Percentiles rank a stretch among this genome's conserved stretches.
phyloP scores from a whole-genome alignment of 139 green algal genomes.

The Chlorella sp. region DNA sequence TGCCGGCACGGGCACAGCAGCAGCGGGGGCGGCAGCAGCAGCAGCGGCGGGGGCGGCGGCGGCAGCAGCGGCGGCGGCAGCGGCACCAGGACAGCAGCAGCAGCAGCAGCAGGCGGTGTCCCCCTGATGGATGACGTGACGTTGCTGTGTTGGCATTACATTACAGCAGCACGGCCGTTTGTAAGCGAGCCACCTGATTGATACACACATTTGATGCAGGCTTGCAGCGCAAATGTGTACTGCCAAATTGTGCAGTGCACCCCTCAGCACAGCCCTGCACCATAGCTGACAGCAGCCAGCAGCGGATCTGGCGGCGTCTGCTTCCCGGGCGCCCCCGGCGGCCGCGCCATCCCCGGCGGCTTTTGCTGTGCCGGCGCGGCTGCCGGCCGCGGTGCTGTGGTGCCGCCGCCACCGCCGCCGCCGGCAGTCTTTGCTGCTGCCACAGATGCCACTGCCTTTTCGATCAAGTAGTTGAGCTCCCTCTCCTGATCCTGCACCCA shows the following conservation, averaged over 20 bases:
- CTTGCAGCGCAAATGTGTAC: too few species aligned
- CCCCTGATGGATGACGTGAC: not conserved
- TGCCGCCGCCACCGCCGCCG: not conserved
- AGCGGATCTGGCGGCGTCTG: not conserved
- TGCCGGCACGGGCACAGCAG: not conserved
- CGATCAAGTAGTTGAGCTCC: slow-evolving; percentile 16
- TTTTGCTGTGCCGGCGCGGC: not conserved
- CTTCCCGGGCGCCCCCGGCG: not conserved
- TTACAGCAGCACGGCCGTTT: not conserved
- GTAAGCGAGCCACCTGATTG: too few species aligned
- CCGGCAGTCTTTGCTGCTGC: not conserved
- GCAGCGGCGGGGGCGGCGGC: not conserved
- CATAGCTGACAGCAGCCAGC: slow-evolving; percentile 16
- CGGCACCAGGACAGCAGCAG: not conserved
- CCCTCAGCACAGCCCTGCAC: not conserved
- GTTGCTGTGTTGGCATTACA: not conserved
- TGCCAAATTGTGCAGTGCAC: not conserved
- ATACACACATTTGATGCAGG: too few species aligned
- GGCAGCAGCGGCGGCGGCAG: not conserved
- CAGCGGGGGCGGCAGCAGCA: not conserved
- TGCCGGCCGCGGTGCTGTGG: not conserved
- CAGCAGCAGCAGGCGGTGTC: not conserved
- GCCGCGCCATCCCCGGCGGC: not conserved
- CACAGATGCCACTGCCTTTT: not conserved
- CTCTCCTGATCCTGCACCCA: slow-evolving; percentile 32